Evolutionary conservation across 2,329 filamentous ascomycete species (phyloP).

Genomic region (Botrytis fragariae): DNA sequence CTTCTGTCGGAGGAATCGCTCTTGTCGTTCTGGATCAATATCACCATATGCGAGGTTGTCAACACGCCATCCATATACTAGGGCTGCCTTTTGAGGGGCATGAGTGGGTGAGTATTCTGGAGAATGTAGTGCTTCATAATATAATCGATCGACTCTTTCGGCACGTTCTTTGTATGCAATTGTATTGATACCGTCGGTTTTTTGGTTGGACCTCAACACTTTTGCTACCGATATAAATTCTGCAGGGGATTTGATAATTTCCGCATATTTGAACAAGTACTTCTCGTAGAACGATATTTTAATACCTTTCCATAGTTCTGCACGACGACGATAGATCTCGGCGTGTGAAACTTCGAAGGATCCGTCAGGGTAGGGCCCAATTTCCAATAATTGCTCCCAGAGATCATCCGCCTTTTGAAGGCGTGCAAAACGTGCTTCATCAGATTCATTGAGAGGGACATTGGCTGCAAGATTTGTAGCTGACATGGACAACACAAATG

Average conservation of each 20-base stretch:
- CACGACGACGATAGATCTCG: constrained; percentile 10
- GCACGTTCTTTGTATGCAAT: constrained; percentile 14
- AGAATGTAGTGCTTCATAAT: constrained; percentile 12
- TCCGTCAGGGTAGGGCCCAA: background rate
- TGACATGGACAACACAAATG: constrained; percentile 13
- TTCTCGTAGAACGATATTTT: constrained; percentile 8
- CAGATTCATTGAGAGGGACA: background rate
- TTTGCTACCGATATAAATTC: constrained; percentile 15
- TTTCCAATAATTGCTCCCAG: background rate
- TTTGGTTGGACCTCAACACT: constrained; percentile 10
- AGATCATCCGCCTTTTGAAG: constrained; percentile 7
- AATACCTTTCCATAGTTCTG: background rate
- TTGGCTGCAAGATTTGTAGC: constrained; percentile 4
- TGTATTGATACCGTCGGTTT: constrained; percentile 10
- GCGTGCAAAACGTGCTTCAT: constrained; percentile 3
- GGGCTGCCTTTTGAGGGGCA: background rate
- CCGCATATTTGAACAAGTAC: constrained; percentile 10
- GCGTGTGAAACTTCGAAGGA: constrained; percentile 9
- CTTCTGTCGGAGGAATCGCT: constrained; percentile 11
- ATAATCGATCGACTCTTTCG: constrained; percentile 7
- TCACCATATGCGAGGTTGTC: constrained; percentile 13
- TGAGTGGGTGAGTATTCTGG: constrained; percentile 8
- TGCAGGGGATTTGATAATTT: background rate
- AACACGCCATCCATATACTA: constrained; percentile 12
- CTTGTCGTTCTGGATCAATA: constrained; percentile 13